Base-by-base conservation (phyloP, 495 filamentous ascomycete genomes). In the Penicillium subrubescens region DNA sequence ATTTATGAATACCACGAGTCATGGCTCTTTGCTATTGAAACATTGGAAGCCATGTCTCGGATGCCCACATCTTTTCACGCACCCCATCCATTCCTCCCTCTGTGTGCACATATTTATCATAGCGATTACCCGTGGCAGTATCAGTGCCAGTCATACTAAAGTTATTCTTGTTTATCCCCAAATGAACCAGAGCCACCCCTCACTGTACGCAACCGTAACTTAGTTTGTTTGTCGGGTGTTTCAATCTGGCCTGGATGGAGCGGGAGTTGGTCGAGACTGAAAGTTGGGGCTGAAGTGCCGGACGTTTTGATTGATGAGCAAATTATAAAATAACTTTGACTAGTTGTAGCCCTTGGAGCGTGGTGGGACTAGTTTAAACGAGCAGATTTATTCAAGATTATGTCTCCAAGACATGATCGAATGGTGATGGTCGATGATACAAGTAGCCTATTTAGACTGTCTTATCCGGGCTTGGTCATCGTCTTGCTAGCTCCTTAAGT, bases 221-320 rank as follows among this genome's bases (percentile, higher is more conserved):
- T 64, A 48, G 37, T 56, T 59, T 64, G 69, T 70, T 61, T 67
- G 64, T 56, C 46, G 57, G 53, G 29, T 41, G 59, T 72, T 66
- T 48, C 39, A 48, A 52, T 62, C 31, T 61, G 56, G 65, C 51
- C 68, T 64, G 43, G 62, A 54, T n/a, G 14, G 31, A 7, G 53
- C 57, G 43, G 52, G 27, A 61, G 44, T 44, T 21, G 59, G 17
- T 46, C 10, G 34, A 23, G 48, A 57, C 35, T 12, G 23, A 33
- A 3, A 23, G 15, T 25, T 27, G 29, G 44, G 39, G 27, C 12
- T 5, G 12, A 41, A 17, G 11, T 15, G 25, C 11, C 1, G 25
- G 25, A 31, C 15, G 12, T 29, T 27, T 31, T 1, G 10, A 48
- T 5, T 1, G 44, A 48, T 2, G 44, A 48, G 44, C 5, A 48